phyloP scores from a whole-genome alignment of 2,329 filamentous ascomycete genomes.

The Penicillium sclerotigenum region DNA sequence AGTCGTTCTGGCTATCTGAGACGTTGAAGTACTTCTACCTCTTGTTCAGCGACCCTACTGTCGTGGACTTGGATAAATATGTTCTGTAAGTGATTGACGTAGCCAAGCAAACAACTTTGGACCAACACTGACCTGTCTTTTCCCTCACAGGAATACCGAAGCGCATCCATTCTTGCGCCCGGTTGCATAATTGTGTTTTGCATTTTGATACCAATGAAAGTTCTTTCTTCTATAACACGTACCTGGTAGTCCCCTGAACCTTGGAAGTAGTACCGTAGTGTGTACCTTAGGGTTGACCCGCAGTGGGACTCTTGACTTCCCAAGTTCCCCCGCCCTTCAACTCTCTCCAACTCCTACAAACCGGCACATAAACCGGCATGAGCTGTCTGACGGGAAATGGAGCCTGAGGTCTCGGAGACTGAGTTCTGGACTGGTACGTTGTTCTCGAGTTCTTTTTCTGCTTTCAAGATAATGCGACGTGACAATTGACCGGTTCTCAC shows the following conservation, averaged over 20 bases:
- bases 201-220: slow-evolving; percentile 26
- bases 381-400: slow-evolving; percentile 51
- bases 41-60: slow-evolving; percentile 44
- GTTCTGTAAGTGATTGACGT: slow-evolving; percentile 40
- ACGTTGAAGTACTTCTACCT: slow-evolving; percentile 50
- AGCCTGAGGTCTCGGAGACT: slow-evolving; percentile 70
- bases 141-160: slow-evolving; percentile 36
- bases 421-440: slow-evolving; percentile 83
- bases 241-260: neutral
- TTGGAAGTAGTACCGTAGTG: neutral
- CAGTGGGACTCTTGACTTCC: slow-evolving; percentile 21
- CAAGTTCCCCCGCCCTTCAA: slow-evolving; percentile 16
- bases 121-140: neutral
- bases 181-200: slow-evolving; percentile 19
- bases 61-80: slow-evolving; percentile 47
- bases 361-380: slow-evolving; percentile 31
- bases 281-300: slow-evolving; percentile 9
- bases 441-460: neutral
- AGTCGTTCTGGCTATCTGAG: slow-evolving; percentile 67
- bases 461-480: slow-evolving; percentile 5
- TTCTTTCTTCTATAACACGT: slow-evolving; percentile 2
- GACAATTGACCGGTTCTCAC: slow-evolving; percentile 14
- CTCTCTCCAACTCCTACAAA: slow-evolving; percentile 21
- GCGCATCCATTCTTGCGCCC: slow-evolving; percentile 42
- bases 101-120: slow-evolving; percentile 1